Conservation (phyloP, 352 stramenopile genomes). For the Peronosclerospora sorghi region DNA sequence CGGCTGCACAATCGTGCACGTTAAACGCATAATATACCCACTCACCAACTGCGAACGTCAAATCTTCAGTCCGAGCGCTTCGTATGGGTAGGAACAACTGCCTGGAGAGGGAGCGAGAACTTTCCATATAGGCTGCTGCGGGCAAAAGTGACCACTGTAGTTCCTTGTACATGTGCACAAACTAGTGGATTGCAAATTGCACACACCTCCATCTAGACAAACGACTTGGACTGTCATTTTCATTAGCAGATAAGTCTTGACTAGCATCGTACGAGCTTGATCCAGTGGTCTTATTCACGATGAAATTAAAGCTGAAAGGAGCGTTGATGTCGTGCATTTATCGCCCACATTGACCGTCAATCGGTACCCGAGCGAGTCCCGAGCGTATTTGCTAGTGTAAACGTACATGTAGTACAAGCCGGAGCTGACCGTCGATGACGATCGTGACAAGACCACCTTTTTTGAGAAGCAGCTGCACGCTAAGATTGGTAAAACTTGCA, state of each 20-base stretch:
- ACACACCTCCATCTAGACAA: conserved; percentile 36
- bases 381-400: conserved; percentile 60
- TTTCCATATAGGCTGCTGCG: conserved; percentile 14
- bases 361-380: conserved; percentile 29
- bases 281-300: conserved; percentile 3
- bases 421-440: conserved; percentile 51
- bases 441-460: conserved; percentile 47
- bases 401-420: conserved; percentile 69
- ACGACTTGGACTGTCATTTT: conserved; percentile 18
- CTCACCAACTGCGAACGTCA: conserved; percentile 28
- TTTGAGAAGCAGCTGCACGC: conserved; percentile 24
- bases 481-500: conserved; percentile 46
- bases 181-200: conserved; percentile 32
- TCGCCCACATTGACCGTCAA: conserved; percentile 43
- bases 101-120: conserved; percentile 5
- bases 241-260: neutral
- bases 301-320: conserved; percentile 9
- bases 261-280: conserved; percentile 4
- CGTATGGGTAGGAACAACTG: conserved; percentile 12
- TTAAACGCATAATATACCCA: conserved; percentile 67
- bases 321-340: conserved; percentile 22
- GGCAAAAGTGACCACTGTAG: conserved; percentile 34
- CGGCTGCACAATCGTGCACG: conserved; percentile 28
- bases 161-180: conserved; percentile 35
- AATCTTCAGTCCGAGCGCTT: conserved; percentile 15